phyloP scores from a whole-genome alignment of 306 rosid species.

The Fagus crenata region DNA sequence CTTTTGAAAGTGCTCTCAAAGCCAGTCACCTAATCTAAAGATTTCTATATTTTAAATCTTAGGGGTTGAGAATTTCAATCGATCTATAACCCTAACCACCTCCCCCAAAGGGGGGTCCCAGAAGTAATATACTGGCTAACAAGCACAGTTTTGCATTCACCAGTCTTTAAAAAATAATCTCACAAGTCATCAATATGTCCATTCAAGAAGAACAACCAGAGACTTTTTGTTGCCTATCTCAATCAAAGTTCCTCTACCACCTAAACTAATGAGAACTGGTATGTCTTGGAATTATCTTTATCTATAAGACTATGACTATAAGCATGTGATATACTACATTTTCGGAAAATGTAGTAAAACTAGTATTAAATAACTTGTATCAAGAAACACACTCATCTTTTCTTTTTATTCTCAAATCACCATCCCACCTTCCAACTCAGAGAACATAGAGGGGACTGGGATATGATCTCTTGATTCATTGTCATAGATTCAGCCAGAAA shows the following conservation, averaged over 20 bases:
- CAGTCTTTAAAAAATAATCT: neutral
- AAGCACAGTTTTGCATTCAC: slow-evolving; percentile 1
- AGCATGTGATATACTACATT: slow-evolving; percentile 7
- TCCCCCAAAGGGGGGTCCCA: neutral
- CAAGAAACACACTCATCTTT: neutral
- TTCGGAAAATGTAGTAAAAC: neutral
- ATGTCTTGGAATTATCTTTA: slow-evolving; percentile 12
- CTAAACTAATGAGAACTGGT: slow-evolving; percentile 4
- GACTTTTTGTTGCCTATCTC: neutral
- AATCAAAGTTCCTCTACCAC: neutral
- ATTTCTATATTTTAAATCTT: neutral
- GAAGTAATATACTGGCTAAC: neutral
- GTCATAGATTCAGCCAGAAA: slow-evolving; percentile 43
- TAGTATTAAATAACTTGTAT: neutral
- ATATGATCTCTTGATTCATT: slow-evolving; percentile 33
- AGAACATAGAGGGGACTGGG: slow-evolving; percentile 21
- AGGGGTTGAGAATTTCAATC: neutral
- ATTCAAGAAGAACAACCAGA: slow-evolving; percentile 14
- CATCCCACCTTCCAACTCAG: slow-evolving; percentile 28
- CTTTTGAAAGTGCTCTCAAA: neutral
- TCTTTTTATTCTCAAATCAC: slow-evolving; percentile 31
- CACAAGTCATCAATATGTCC: neutral
- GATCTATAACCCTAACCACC: neutral
- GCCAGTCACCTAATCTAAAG: slow-evolving; percentile 1
- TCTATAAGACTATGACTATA: neutral